Evolutionary conservation across 140 eudicot genomes (phyloP).

Genomic region (Ambrosia hybrid): DNA sequence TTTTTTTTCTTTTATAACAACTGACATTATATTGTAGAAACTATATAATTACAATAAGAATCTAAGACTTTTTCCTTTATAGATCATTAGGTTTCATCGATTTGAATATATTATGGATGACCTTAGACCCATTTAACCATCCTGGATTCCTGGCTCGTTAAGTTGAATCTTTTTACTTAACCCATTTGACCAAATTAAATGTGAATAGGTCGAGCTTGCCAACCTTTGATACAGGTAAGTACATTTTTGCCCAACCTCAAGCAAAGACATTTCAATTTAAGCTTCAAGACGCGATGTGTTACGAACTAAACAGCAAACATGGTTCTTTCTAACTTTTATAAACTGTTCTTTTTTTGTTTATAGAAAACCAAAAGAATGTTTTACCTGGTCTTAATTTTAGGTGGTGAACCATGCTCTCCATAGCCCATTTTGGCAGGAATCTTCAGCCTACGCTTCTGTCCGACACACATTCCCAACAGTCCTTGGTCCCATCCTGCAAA

Average conservation of each 20-base stretch:
- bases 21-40: neutral
- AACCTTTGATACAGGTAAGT: too few relatives aligned
- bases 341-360: neutral
- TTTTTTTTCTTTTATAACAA: too few relatives aligned
- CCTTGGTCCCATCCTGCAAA: conserved; percentile 97
- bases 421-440: conserved; percentile 90
- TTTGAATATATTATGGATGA: neutral
- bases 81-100: neutral
- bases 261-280: neutral
- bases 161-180: neutral
- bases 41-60: neutral
- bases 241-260: neutral
- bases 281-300: neutral
- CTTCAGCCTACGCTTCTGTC: conserved; percentile 85
- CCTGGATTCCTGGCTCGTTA: neutral
- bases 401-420: conserved; percentile 86
- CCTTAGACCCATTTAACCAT: neutral
- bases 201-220: neutral
- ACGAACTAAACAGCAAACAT: neutral
- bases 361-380: neutral
- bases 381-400: conserved; percentile 74
- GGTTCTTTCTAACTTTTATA: neutral
- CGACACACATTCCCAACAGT: conserved; percentile 80
- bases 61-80: neutral
- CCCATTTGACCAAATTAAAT: neutral